These are phyloP conservation scores for Gossypium thurberi DNA, from an alignment of 345 rosid genomes.

Conservation along the genomic window DNA sequence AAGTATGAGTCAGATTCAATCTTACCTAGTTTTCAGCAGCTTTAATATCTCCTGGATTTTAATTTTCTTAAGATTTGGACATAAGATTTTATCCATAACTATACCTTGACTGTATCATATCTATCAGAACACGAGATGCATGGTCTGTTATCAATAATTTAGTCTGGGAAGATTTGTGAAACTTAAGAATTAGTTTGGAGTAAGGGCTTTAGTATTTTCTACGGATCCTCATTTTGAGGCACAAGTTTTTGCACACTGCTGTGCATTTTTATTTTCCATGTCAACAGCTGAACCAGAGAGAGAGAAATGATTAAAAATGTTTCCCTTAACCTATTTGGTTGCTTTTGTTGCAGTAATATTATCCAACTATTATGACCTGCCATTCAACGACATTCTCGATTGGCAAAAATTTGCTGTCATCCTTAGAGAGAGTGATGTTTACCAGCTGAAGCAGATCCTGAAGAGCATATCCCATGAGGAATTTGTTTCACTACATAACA, in stretches of 20 bases:
- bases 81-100: background rate
- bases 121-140: background rate
- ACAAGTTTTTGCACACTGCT: background rate
- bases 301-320: background rate
- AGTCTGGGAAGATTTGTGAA: background rate
- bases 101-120: background rate
- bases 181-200: background rate
- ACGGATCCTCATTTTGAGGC: background rate
- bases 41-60: background rate
- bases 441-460: slow-evolving; percentile 67
- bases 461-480: slow-evolving; percentile 61
- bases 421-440: slow-evolving; percentile 65
- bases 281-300: background rate
- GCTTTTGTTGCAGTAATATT: slow-evolving; percentile 58
- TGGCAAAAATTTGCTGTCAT: slow-evolving; percentile 76
- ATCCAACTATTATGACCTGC: slow-evolving; percentile 82
- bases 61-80: background rate
- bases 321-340: slow-evolving; percentile 5
- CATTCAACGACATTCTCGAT: slow-evolving; percentile 78
- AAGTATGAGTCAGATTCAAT: background rate
- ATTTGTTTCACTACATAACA: slow-evolving; percentile 61
- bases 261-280: background rate
- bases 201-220: too few relatives aligned
- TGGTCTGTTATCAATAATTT: background rate
- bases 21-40: too few relatives aligned